Percentiles rank a stretch among this genome's conserved stretches.
Evolutionary conservation across 169 alveolate genomes (phyloP).

Genomic region (Plasmodium blacklocki): DNA sequence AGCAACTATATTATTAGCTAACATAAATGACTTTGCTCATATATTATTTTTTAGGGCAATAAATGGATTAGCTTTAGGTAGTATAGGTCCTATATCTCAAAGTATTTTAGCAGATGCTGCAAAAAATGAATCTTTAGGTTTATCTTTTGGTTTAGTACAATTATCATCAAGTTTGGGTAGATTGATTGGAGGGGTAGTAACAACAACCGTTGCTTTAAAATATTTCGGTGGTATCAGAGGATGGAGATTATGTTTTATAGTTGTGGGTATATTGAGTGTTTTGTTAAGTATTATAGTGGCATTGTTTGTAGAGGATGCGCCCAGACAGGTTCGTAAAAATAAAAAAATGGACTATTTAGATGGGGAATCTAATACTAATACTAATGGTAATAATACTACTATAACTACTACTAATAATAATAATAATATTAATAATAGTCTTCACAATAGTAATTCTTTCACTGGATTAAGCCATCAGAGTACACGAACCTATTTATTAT

Average conservation of each 20-base stretch:
- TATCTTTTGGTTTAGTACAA: conserved; percentile 89
- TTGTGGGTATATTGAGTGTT: conserved; percentile 86
- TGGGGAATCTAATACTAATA: conserved; percentile 1
- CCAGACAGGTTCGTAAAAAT: conserved; percentile 77
- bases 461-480: neutral
- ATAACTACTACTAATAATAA: neutral
- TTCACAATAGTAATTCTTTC: too few relatives aligned
- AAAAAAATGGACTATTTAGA: conserved; percentile 28
- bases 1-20: conserved; percentile 86
- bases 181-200: conserved; percentile 89
- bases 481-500: conserved; percentile 61
- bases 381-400: neutral
- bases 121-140: conserved; percentile 81
- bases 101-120: conserved; percentile 89
- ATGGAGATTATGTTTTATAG: conserved; percentile 88
- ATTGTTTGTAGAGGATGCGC: conserved; percentile 86
- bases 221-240: conserved; percentile 85
- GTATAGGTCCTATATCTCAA: conserved; percentile 90
- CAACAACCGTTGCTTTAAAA: conserved; percentile 87
- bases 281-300: conserved; percentile 83
- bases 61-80: conserved; percentile 89
- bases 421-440: too few relatives aligned
- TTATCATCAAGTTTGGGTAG: conserved; percentile 88
- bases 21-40: conserved; percentile 84
- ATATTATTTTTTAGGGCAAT: conserved; percentile 86